Percentiles rank a stretch among this genome's conserved stretches.
Conservation (phyloP, 176 grass and related monocot genomes). For the Rhynchospora breviuscula region DNA sequence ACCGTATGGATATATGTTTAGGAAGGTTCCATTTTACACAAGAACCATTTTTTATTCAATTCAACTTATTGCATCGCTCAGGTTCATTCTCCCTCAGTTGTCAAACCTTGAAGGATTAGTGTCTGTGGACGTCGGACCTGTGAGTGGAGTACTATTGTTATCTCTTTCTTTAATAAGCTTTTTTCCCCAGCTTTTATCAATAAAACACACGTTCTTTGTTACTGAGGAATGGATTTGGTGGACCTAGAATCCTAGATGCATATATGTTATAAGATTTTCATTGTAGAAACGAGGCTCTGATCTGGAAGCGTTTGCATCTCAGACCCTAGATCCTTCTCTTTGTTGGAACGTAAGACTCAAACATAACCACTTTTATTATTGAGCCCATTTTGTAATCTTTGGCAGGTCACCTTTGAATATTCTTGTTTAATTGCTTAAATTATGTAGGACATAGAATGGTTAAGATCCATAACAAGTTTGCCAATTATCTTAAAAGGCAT, state of each 20-base stretch:
- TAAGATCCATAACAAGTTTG: constrained; percentile 66
- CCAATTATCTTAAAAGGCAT: constrained; percentile 79
- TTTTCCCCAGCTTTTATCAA: constrained; percentile 4
- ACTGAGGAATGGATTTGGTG: neutral
- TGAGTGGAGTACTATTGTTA: constrained; percentile 32
- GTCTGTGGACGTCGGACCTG: constrained; percentile 24
- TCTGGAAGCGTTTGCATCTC: constrained; percentile 40
- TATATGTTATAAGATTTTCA: neutral
- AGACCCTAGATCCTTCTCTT: constrained; percentile 64
- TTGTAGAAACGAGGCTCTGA: constrained; percentile 52
- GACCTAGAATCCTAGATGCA: neutral
- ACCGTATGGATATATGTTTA: neutral
- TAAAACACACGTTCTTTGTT: neutral
- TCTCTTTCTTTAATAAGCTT: neutral
- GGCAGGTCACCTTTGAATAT: neutral
- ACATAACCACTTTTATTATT: constrained; percentile 15
- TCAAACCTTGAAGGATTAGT: constrained; percentile 62
- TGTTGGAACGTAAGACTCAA: constrained; percentile 60
- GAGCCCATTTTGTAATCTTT: neutral
- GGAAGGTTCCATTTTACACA: neutral
- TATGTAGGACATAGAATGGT: neutral
- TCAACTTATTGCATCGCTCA: constrained; percentile 20
- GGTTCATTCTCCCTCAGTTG: constrained; percentile 35
- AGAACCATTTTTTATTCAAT: neutral
- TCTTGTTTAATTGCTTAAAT: neutral